A percentile compares a stretch with the other conserved stretches of the same genome.
These are phyloP conservation scores for Phytophthora brassicae DNA, from an alignment of 352 stramenopile species.

Conservation along the genomic window DNA sequence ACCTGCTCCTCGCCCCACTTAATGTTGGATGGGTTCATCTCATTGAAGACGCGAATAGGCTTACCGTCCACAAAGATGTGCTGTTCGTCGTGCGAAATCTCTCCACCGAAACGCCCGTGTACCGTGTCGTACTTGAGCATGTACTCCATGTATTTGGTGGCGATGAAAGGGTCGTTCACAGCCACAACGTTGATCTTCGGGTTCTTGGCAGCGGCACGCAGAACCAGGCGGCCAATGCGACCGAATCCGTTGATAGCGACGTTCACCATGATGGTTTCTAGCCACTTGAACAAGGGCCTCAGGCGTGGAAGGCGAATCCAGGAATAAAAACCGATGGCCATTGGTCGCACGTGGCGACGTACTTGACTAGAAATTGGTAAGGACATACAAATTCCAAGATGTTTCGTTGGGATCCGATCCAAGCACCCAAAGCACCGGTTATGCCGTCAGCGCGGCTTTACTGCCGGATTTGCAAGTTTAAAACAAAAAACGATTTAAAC, in stretches of 20 bases:
- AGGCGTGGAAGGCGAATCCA: slow-evolving; percentile 41
- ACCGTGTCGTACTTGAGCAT: slow-evolving; percentile 93
- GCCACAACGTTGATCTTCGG: slow-evolving; percentile 90
- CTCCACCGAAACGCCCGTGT: slow-evolving; percentile 87
- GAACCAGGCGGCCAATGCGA: slow-evolving; percentile 97
- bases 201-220: slow-evolving; percentile 90
- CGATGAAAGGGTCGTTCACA: slow-evolving; percentile 96
- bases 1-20: slow-evolving; percentile 87
- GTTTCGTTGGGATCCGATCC: not conserved
- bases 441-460: slow-evolving; percentile 16
- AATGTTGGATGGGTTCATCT: slow-evolving; percentile 90
- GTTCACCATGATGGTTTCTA: slow-evolving; percentile 78
- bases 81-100: slow-evolving; percentile 73
- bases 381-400: slow-evolving; percentile 2
- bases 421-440: slow-evolving; percentile 15
- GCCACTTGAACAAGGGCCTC: too few species aligned
- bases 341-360: not conserved
- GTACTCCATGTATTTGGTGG: slow-evolving; percentile 97
- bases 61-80: slow-evolving; percentile 93
- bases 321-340: slow-evolving; percentile 31
- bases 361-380: not conserved
- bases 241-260: slow-evolving; percentile 99
- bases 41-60: slow-evolving; percentile 57
- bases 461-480: slow-evolving; percentile 15
- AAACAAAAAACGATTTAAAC: not conserved